A percentile compares a stretch with the other conserved stretches of the same genome.
phyloP scores from a whole-genome alignment of 345 rosid genomes.

The Geranium brycei region DNA sequence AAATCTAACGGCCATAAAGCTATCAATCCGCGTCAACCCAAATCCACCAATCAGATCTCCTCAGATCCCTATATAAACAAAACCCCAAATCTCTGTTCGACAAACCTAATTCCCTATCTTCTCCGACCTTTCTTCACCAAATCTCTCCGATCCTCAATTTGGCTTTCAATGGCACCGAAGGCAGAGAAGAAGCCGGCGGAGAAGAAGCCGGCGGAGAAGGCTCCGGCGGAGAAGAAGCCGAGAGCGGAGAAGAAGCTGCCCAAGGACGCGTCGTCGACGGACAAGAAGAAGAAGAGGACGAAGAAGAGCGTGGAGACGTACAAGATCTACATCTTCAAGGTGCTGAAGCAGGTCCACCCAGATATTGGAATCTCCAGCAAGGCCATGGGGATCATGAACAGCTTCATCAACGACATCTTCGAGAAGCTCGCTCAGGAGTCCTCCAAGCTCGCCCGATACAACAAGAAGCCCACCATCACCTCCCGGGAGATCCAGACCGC shows the following conservation, averaged over 20 bases:
- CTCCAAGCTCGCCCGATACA: not conserved
- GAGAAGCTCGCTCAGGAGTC: slow-evolving; percentile 17
- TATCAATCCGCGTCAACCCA: slow-evolving; percentile 5
- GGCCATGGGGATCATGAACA: slow-evolving; percentile 30
- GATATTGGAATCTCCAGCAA: slow-evolving; percentile 32
- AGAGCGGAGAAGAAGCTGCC: slow-evolving; percentile 42
- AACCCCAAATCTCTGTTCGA: slow-evolving; percentile 1
- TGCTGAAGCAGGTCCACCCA: slow-evolving; percentile 42
- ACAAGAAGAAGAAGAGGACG: slow-evolving; percentile 35
- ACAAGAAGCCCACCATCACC: not conserved
- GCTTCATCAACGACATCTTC: slow-evolving; percentile 32
- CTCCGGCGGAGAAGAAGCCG: slow-evolving; percentile 44
- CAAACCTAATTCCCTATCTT: not conserved
- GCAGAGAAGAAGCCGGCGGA: slow-evolving; percentile 33
- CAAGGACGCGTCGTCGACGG: slow-evolving; percentile 24
- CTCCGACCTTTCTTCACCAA: not conserved
- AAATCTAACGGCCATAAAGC: not conserved
- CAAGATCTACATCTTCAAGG: slow-evolving; percentile 55
- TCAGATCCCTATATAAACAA: not conserved
- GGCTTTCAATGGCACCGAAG: slow-evolving; percentile 25
- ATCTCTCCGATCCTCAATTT: not conserved
- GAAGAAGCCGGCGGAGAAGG: slow-evolving; percentile 36
- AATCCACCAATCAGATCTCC: not conserved
- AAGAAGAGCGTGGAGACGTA: slow-evolving; percentile 46
- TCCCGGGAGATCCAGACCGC: not conserved